Evolutionary conservation across 2,329 filamentous ascomycete genomes (phyloP), one percentile per base, ranked within the genome.

Genomic region (Colletotrichum sp.): DNA sequence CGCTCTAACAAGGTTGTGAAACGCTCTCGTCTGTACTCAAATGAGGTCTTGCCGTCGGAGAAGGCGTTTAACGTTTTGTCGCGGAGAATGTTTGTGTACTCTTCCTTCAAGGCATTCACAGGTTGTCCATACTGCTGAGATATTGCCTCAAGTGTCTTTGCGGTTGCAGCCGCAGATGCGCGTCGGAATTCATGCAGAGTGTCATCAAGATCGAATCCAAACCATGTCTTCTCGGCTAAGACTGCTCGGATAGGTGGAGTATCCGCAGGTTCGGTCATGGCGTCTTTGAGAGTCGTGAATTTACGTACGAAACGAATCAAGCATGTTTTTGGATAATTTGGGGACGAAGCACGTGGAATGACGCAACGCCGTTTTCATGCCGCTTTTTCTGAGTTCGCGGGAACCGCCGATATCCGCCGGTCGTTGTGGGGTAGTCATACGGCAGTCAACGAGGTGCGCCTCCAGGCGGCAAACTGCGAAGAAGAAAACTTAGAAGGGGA

Each of bases 181-280:
- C 78, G 81, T 65, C 86, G 85, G 65, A 88, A 89, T 61, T 87
- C 83, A 73, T 89, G 88, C 2, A 89, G 80, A 0, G 87, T 88
- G 77, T 89, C 87, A 71, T 89, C 87, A 7, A 90, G 83, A 55
- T 89, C 87, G 68, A 89, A 89, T 2, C 84, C 86, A 48, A 87
- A 83, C 85, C 87, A 89, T 1, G 68, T 6, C 18, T 61, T 69
- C 6, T 26, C 34, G 3, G 16, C 16, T 12, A 69, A 10, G 4
- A 16, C 21, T 24, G 16, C 52, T 43, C 14, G 32, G 18, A 61
- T n/a, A 6, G 2, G 55, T 28, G 10, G 32, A 8, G n/a, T 16
- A 8, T 26, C n/a, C 12, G 8, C 16, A 26, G 61, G 7, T 10
- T 43, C 10, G 7, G 21, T 14, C 61, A 65, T 48, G n/a, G 52